Percentiles rank a stretch among this genome's conserved stretches.
Conservation (phyloP, 2,329 filamentous ascomycete species). For the Parafenestella ontariensis region DNA sequence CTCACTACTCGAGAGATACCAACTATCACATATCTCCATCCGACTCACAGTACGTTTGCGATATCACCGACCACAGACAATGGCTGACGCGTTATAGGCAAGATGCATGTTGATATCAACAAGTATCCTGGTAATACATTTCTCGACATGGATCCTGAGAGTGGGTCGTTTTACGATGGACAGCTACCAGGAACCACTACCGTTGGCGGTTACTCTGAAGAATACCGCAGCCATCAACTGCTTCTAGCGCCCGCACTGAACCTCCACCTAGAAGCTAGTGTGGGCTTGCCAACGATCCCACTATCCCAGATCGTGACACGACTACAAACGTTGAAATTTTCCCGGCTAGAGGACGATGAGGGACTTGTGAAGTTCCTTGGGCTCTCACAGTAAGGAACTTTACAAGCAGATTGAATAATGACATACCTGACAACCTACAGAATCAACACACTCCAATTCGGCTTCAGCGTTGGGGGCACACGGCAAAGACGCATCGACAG, state of each 20-base stretch:
- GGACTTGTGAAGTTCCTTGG: background rate
- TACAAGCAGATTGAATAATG: background rate
- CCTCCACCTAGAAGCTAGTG: background rate
- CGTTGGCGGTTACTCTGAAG: background rate
- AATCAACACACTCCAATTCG: background rate
- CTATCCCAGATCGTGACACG: background rate
- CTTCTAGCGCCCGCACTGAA: background rate
- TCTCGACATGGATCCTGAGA: background rate
- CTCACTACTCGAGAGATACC: background rate
- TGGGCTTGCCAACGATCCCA: background rate
- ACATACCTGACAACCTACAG: background rate
- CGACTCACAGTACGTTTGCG: background rate
- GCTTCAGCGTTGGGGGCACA: background rate
- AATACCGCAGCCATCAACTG: background rate
- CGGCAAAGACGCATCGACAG: background rate
- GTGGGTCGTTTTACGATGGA: background rate
- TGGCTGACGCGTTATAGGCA: background rate
- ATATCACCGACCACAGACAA: background rate
- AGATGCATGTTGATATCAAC: background rate
- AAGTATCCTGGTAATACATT: background rate
- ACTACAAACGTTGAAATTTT: background rate
- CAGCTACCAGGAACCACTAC: background rate
- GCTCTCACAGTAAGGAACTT: background rate
- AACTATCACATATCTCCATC: background rate
- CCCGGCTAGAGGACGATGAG: background rate